Evolutionary conservation across 352 stramenopile species (phyloP).

Genomic region (Globisporangium ultimum): DNA sequence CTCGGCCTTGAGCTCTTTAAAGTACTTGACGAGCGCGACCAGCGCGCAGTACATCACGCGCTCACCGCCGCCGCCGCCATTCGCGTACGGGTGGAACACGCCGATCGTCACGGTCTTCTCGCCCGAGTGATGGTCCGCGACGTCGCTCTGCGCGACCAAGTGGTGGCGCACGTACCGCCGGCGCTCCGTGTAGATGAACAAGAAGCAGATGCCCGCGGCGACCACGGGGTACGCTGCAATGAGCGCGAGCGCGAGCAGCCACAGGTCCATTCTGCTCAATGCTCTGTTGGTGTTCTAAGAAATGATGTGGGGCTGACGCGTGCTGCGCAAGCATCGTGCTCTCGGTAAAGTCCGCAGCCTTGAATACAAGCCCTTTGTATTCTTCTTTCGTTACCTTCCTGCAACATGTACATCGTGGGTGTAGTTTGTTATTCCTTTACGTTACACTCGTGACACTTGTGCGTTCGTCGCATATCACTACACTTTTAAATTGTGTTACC

Average conservation of each 20-base stretch:
- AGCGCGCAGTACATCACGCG: constrained; percentile 97
- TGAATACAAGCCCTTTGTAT: too few relatives aligned
- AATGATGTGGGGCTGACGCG: too few relatives aligned
- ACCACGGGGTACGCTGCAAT: constrained; percentile 23
- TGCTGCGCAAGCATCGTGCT: too few relatives aligned
- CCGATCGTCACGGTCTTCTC: constrained; percentile 53
- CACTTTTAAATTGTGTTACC: not conserved
- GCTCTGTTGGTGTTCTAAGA: not conserved
- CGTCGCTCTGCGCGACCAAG: constrained; percentile 15
- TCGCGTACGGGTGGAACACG: constrained; percentile 95
- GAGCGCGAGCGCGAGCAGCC: constrained; percentile 16
- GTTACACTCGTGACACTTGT: too few relatives aligned
- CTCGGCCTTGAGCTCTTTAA: constrained; percentile 20
- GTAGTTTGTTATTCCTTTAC: too few relatives aligned
- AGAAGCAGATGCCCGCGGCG: constrained; percentile 13
- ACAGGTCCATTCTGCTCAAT: constrained; percentile 13
- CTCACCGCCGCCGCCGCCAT: constrained; percentile 96
- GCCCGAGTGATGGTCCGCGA: constrained; percentile 3
- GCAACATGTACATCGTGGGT: constrained; percentile 1
- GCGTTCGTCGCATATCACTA: not conserved
- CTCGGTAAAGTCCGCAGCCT: too few relatives aligned
- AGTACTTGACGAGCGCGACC: constrained; percentile 69
- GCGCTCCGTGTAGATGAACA: constrained; percentile 40
- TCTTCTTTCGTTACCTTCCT: constrained; percentile 11
- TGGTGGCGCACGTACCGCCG: constrained; percentile 35